Conservation (phyloP, 2,329 filamentous ascomycete genomes). For the Scorias spongiosa region DNA sequence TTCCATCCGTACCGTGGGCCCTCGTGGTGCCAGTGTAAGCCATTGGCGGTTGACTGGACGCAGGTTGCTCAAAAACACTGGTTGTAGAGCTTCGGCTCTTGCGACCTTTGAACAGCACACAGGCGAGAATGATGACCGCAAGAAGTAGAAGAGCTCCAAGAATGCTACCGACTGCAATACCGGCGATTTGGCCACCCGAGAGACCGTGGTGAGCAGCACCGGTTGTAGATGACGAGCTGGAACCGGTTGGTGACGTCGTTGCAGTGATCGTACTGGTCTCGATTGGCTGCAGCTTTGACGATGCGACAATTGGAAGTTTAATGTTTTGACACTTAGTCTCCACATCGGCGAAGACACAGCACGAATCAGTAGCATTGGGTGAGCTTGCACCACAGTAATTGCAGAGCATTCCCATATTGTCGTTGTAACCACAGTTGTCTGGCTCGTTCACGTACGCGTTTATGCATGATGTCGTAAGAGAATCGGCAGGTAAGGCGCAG, state of each 20-base stretch:
- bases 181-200: conserved; percentile 78
- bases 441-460: conserved; percentile 65
- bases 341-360: conserved; percentile 73
- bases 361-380: conserved; percentile 85
- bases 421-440: conserved; percentile 69
- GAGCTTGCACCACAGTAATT: conserved; percentile 73
- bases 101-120: conserved; percentile 44
- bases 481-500: conserved; percentile 67
- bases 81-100: conserved; percentile 45
- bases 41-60: conserved; percentile 25
- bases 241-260: conserved; percentile 24
- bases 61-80: conserved; percentile 76
- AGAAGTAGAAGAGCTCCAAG: conserved; percentile 55
- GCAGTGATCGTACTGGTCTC: conserved; percentile 49
- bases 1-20: conserved; percentile 33
- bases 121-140: conserved; percentile 43
- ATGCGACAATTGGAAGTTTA: conserved; percentile 50
- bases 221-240: conserved; percentile 8
- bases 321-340: conserved; percentile 59
- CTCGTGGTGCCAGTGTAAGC: conserved; percentile 25
- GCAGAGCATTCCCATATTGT: conserved; percentile 61
- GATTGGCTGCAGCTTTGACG: conserved; percentile 43
- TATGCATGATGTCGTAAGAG: conserved; percentile 63
- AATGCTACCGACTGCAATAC: conserved; percentile 71
- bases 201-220: conserved; percentile 36